Conservation (phyloP, 768 basidiomycete species). For the Rhodotorula diobovata region DNA sequence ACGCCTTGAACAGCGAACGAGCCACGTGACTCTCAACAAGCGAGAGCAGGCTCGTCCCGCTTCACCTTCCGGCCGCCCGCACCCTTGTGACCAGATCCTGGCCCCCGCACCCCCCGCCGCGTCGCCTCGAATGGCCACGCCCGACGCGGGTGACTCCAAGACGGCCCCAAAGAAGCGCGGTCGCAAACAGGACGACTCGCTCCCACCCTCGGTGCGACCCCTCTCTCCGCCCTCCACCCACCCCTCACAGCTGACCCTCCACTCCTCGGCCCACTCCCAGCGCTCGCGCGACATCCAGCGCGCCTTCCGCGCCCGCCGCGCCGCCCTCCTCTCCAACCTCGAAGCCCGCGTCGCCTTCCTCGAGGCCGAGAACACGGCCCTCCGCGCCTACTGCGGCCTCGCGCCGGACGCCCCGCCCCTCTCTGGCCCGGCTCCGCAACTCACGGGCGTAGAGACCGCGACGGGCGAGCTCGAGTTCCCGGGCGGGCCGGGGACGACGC, state of each 20-base stretch:
- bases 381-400: conserved; percentile 72
- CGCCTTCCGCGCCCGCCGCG: conserved; percentile 80
- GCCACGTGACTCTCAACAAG: too few relatives aligned
- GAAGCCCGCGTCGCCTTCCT: conserved; percentile 75
- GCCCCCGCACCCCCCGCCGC: too few relatives aligned
- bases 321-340: conserved; percentile 77
- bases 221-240: background rate
- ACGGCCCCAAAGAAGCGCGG: conserved; percentile 1
- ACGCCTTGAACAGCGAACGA: too few relatives aligned
- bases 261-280: background rate
- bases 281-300: conserved; percentile 75
- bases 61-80: too few relatives aligned
- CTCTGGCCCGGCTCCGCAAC: background rate
- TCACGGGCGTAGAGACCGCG: background rate
- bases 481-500: background rate
- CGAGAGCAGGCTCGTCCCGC: too few relatives aligned
- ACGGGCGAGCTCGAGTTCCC: background rate
- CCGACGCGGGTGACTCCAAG: background rate
- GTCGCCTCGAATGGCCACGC: background rate
- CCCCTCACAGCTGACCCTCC: background rate
- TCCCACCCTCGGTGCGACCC: conserved; percentile 18
- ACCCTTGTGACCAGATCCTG: too few relatives aligned
- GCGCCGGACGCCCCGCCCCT: conserved; percentile 58
- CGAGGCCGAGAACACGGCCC: conserved; percentile 72
- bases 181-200: conserved; percentile 28